Conservation (phyloP, 1,284 basidiomycete species). For the Ceratobasidium sp. region DNA sequence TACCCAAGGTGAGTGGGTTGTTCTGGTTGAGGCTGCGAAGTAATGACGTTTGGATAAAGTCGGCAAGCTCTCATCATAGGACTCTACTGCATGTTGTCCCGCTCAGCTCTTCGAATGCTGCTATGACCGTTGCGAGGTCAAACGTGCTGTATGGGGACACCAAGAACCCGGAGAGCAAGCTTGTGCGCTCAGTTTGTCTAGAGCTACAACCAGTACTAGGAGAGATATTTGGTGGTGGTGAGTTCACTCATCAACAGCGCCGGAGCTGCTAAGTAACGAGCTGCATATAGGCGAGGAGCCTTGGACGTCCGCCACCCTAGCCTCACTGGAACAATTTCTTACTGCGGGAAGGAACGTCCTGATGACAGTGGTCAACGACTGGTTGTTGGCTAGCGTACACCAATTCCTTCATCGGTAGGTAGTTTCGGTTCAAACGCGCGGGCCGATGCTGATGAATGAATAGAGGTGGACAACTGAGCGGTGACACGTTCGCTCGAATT, state of each 20-base stretch:
- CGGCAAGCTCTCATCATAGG: constrained; percentile 45
- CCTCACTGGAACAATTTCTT: constrained; percentile 38
- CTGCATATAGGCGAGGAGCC: constrained; percentile 60
- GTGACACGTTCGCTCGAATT: constrained; percentile 35
- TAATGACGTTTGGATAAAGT: constrained; percentile 4
- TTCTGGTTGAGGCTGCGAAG: background rate
- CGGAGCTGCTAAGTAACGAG: constrained; percentile 52
- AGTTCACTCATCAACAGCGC: background rate
- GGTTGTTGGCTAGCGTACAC: constrained; percentile 29
- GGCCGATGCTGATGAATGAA: background rate
- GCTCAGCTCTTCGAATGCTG: constrained; percentile 39
- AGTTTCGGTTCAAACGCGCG: background rate
- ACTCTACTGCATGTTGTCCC: constrained; percentile 47
- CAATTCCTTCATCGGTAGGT: constrained; percentile 24
- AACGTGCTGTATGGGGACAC: constrained; percentile 20
- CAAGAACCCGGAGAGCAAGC: constrained; percentile 50
- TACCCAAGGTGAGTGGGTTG: constrained; percentile 22
- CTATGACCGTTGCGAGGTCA: constrained; percentile 26
- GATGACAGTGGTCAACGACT: constrained; percentile 36
- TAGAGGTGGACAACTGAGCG: constrained; percentile 25
- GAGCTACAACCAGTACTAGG: constrained; percentile 76
- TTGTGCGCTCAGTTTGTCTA: constrained; percentile 75
- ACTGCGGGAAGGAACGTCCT: constrained; percentile 24
- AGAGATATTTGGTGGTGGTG: constrained; percentile 74
- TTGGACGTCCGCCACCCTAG: constrained; percentile 26